Conservation (phyloP, 306 rosid genomes). For the Quercus agrifolia region DNA sequence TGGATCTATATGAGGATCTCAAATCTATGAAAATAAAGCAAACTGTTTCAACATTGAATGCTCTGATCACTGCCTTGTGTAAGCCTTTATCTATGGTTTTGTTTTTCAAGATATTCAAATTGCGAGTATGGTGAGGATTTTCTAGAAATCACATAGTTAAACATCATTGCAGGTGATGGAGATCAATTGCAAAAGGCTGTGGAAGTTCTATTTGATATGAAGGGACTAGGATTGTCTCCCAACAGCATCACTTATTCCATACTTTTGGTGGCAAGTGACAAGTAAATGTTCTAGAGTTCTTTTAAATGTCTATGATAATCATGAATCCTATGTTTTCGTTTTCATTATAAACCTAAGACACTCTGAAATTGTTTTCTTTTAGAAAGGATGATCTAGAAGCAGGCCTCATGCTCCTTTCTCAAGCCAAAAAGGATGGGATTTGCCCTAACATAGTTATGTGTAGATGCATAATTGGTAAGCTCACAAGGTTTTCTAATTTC, state of each 20-base stretch:
- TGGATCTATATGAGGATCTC: conserved; percentile 75
- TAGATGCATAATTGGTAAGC: conserved; percentile 76
- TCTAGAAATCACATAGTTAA: conserved; percentile 8
- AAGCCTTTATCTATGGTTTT: conserved; percentile 31
- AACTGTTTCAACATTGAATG: conserved; percentile 85
- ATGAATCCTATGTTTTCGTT: neutral
- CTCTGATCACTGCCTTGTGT: conserved; percentile 93
- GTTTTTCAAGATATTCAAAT: neutral
- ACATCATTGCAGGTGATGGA: conserved; percentile 73
- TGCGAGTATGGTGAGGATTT: neutral
- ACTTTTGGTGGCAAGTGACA: conserved; percentile 79
- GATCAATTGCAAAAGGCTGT: conserved; percentile 79
- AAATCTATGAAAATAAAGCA: conserved; percentile 51
- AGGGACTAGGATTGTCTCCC: conserved; percentile 66
- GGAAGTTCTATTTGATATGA: conserved; percentile 81
- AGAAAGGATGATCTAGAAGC: conserved; percentile 79
- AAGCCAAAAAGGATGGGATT: conserved; percentile 72
- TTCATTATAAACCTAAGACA: neutral
- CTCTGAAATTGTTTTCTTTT: conserved; percentile 16
- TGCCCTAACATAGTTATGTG: conserved; percentile 54
- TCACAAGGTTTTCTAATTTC: conserved; percentile 1
- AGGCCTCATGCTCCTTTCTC: conserved; percentile 71
- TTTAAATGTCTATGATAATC: neutral
- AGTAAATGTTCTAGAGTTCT: conserved; percentile 41
- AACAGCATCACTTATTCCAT: conserved; percentile 86